phyloP scores from a whole-genome alignment of 2,329 filamentous ascomycete species.

The Phoma sp. region DNA sequence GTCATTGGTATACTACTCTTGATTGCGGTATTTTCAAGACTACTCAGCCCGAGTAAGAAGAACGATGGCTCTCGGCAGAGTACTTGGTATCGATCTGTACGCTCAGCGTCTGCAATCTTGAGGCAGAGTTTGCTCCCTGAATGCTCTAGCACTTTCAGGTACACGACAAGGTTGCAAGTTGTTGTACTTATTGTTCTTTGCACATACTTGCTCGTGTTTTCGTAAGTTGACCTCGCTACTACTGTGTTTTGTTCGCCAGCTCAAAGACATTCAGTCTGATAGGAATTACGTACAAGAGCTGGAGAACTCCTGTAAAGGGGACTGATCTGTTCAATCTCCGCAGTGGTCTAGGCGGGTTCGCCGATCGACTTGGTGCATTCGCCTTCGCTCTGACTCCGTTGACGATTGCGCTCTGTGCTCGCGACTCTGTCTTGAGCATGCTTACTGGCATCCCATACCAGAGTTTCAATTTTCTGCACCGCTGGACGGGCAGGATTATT shows the following conservation, averaged over 20 bases:
- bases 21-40: constrained; percentile 44
- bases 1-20: constrained; percentile 54
- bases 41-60: constrained; percentile 18
- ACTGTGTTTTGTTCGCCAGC: background rate
- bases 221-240: constrained; percentile 44
- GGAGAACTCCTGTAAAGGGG: constrained; percentile 70
- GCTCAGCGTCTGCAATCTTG: constrained; percentile 46
- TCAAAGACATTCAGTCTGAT: constrained; percentile 52
- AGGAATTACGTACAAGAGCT: constrained; percentile 69
- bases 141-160: constrained; percentile 63
- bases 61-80: constrained; percentile 22
- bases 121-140: constrained; percentile 65
- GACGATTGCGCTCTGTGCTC: constrained; percentile 66
- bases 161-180: constrained; percentile 71
- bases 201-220: constrained; percentile 68
- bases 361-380: constrained; percentile 69
- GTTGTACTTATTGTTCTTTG: constrained; percentile 62
- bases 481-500: constrained; percentile 76
- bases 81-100: constrained; percentile 24
- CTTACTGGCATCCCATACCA: constrained; percentile 75
- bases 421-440: constrained; percentile 70
- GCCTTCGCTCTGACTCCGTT: constrained; percentile 76
- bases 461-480: constrained; percentile 72
- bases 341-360: constrained; percentile 67
- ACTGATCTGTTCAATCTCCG: constrained; percentile 65